Percentiles rank a stretch among this genome's conserved stretches.
phyloP scores from a whole-genome alignment of 805 yeast genomes.

The Ogataea neopini region DNA sequence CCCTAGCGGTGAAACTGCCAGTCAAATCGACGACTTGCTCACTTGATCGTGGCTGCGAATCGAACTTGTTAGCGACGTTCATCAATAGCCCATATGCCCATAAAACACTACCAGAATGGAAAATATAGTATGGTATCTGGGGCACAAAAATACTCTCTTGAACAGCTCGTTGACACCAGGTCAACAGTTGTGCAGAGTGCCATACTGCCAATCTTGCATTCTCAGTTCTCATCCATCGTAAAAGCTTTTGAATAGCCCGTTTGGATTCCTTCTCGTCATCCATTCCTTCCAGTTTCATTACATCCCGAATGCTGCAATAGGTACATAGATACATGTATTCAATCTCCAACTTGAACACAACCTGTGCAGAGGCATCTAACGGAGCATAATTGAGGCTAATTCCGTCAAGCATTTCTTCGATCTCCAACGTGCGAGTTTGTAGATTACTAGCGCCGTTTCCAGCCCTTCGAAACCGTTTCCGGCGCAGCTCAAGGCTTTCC shows the following conservation, averaged over 20 bases:
- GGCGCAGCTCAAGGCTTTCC: background rate
- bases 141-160: conserved; percentile 7
- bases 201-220: conserved; percentile 9
- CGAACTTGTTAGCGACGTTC: conserved; percentile 11
- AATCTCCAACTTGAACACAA: conserved; percentile 10
- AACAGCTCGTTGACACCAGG: conserved; percentile 3
- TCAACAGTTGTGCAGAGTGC: conserved; percentile 11
- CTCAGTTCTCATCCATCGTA: conserved; percentile 11
- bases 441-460: conserved; percentile 4
- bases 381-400: background rate
- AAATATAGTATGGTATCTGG: conserved; percentile 9
- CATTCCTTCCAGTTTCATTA: conserved; percentile 14
- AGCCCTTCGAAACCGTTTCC: conserved; percentile 6
- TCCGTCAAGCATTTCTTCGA: conserved; percentile 12
- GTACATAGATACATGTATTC: conserved; percentile 13
- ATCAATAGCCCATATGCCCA: conserved; percentile 14
- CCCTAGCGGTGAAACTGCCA: conserved; percentile 2
- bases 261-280: conserved; percentile 13
- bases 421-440: conserved; percentile 6
- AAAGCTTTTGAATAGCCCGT: conserved; percentile 9
- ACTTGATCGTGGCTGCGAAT: background rate
- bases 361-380: background rate
- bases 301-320: conserved; percentile 10
- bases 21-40: conserved; percentile 9
- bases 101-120: conserved; percentile 10